A percentile compares a stretch with the other conserved stretches of the same genome.
Evolutionary conservation across 202 grass and related monocot genomes (phyloP).

Genomic region (Carex arenaria): DNA sequence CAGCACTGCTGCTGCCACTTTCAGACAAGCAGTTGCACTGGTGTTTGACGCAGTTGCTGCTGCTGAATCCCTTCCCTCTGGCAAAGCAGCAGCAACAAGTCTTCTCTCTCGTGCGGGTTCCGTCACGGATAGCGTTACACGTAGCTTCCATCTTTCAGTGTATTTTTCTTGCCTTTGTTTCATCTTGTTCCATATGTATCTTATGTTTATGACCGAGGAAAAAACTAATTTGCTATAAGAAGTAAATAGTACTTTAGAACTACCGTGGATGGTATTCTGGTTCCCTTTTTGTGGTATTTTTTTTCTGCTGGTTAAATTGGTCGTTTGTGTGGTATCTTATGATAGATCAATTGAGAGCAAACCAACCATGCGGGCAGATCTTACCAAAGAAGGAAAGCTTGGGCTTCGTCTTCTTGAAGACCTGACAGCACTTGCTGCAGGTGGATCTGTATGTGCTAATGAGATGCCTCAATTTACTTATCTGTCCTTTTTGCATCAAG

Average conservation of each 20-base stretch:
- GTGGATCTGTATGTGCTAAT: slow-evolving; percentile 99
- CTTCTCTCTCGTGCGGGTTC: slow-evolving; percentile 51
- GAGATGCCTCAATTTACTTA: slow-evolving; percentile 18
- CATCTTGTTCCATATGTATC: neutral
- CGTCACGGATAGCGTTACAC: slow-evolving; percentile 71
- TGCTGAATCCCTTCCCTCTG: slow-evolving; percentile 76
- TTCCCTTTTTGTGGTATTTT: slow-evolving; percentile 15
- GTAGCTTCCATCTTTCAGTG: slow-evolving; percentile 60
- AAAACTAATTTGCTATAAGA: slow-evolving; percentile 5
- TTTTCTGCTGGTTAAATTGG: slow-evolving; percentile 24
- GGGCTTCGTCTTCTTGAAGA: slow-evolving; percentile 94
- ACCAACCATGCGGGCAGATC: slow-evolving; percentile 40
- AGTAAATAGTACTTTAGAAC: neutral
- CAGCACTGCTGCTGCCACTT: slow-evolving; percentile 98
- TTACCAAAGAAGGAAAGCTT: slow-evolving; percentile 78
- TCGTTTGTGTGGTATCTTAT: slow-evolving; percentile 29
- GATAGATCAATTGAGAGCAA: slow-evolving; percentile 45
- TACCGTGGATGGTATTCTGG: neutral
- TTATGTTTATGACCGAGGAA: neutral
- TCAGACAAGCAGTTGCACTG: slow-evolving; percentile 95
- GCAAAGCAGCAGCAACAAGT: slow-evolving; percentile 63
- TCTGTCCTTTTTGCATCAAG: slow-evolving; percentile 6
- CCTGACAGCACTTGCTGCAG: slow-evolving; percentile 98
- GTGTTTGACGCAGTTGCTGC: slow-evolving; percentile 79
- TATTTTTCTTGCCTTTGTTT: slow-evolving; percentile 36